Evolutionary conservation across 805 yeast species (phyloP).

Genomic region (Ogataea trehalophila): DNA sequence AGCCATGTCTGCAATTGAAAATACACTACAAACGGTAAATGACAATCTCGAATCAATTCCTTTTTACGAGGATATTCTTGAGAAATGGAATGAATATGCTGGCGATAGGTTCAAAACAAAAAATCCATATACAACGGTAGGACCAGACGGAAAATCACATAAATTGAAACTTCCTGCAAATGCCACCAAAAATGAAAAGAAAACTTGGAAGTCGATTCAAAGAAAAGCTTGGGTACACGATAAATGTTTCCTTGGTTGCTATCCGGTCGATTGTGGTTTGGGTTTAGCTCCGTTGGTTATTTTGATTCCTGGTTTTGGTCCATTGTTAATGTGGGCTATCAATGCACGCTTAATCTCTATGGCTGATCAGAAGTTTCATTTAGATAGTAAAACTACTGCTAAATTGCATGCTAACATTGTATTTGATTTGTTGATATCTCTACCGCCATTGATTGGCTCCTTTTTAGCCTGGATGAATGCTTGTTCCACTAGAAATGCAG

Average conservation of each 20-base stretch:
- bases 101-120: constrained; percentile 59
- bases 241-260: constrained; percentile 74
- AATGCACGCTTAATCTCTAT: constrained; percentile 62
- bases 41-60: constrained; percentile 46
- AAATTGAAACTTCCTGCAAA: constrained; percentile 58
- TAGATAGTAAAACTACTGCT: constrained; percentile 57
- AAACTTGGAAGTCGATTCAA: constrained; percentile 70
- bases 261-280: constrained; percentile 66
- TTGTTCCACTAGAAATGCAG: constrained; percentile 88
- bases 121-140: constrained; percentile 59
- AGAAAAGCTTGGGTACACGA: constrained; percentile 85
- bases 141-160: constrained; percentile 46
- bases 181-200: constrained; percentile 53
- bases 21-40: constrained; percentile 10
- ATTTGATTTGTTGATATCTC: constrained; percentile 66
- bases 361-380: constrained; percentile 51
- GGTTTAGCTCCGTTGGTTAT: constrained; percentile 75
- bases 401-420: constrained; percentile 73
- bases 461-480: constrained; percentile 76
- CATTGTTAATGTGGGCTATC: constrained; percentile 70
- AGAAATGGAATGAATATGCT: constrained; percentile 59
- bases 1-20: not conserved
- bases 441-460: constrained; percentile 79
- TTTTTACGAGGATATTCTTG: constrained; percentile 53
- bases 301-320: constrained; percentile 76